Evolutionary conservation across 768 basidiomycete genomes (phyloP), one percentile per base, ranked within the genome.

Genomic region (Tylopilus balloui): DNA sequence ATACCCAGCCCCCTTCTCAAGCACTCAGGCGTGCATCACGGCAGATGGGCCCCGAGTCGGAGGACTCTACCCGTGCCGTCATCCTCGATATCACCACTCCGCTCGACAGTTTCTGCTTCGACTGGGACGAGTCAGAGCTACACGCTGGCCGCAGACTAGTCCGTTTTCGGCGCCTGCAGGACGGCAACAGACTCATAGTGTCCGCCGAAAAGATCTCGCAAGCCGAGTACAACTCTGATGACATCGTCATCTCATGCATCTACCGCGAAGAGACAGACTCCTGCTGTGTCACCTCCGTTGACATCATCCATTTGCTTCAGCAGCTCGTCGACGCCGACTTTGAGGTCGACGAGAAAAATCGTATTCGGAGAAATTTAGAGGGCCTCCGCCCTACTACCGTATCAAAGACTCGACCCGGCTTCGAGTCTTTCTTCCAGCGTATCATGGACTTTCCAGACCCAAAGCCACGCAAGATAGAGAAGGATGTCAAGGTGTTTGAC

Each of bases 391-490:
- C 95, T 1, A 86, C 81, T 47, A 96, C 94, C 1, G 83, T 97
- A 4, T 87, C 88, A 24, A 99, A 96, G 72, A 80, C 81, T 64
- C 87, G 89, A 57, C 71, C 78, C 0, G 86, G 83, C 11, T 84
- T 80, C 49, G 88, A 89, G 58, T 74, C 78, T n/a, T 91, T 97
- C 67, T 99, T 97, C 77, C 84, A 88, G 71, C 78, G 84, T 57
- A 93, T 99, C 72, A 97, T 99, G 95, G 83, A 88, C 44, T 95
- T 96, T 63, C 90, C 93, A 0, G 81, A 83, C 38, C 95, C 95
- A 8, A 93, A 91, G 65, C 95, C 95, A 3, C 78, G 95, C 47
- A 94, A 93, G 64, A 99, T 98, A 54, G 95, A 97, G 63, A 97
- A 98, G 75, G 92, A 97, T 61, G 78, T 99, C 62, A 91, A 91